A percentile compares a stretch with the other conserved stretches of the same genome.
Conservation (phyloP, 345 rosid species). For the Arabidopsis arenosa region DNA sequence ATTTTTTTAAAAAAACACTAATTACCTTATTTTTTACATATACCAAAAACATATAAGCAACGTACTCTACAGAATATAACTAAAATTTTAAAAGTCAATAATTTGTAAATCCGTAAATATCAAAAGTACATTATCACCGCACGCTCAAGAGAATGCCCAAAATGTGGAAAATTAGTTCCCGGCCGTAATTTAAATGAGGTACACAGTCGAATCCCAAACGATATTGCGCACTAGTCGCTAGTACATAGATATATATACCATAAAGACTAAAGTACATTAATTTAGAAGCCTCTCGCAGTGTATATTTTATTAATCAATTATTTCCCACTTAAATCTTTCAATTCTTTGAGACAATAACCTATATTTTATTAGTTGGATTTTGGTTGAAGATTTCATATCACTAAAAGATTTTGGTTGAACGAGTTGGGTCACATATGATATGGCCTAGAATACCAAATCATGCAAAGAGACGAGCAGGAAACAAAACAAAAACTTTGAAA, state of each 20-base stretch:
- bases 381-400: neutral
- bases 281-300: neutral
- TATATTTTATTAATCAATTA: neutral
- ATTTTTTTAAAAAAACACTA: no score
- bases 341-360: neutral
- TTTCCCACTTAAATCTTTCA: neutral
- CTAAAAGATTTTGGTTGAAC: neutral
- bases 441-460: neutral
- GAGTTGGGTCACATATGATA: conserved; percentile 17
- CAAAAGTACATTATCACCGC: no score
- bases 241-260: neutral
- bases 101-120: no score
- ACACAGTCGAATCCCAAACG: neutral
- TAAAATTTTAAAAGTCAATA: no score
- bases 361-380: no score
- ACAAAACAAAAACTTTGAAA: neutral
- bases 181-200: neutral
- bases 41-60: no score
- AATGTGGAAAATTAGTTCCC: neutral
- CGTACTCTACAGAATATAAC: no score
- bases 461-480: neutral
- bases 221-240: neutral
- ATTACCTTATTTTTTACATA: neutral
- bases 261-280: neutral
- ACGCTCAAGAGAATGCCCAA: no score